These are phyloP conservation scores for Amphichorda felina DNA, from an alignment of 2,329 filamentous ascomycete species.

Conservation along the genomic window DNA sequence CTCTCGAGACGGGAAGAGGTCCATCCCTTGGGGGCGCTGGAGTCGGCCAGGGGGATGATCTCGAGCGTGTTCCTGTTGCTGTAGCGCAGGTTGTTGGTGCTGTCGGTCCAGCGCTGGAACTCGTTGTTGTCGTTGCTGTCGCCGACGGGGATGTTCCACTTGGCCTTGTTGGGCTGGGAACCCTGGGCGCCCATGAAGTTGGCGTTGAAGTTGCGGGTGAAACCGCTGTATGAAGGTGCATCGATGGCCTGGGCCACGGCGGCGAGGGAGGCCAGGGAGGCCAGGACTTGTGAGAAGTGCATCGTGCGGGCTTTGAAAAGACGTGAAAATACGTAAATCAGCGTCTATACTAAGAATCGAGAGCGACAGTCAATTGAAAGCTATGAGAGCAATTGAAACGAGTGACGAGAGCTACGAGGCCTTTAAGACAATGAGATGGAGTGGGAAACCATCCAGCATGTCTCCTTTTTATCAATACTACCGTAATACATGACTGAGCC, in stretches of 20 bases:
- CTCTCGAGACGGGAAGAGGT: constrained; percentile 43
- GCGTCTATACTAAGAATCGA: no score
- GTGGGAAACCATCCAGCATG: no score
- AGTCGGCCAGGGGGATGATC: constrained; percentile 32
- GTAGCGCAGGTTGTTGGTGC: constrained; percentile 34
- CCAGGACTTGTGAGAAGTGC: constrained; percentile 3
- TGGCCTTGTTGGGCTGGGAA: constrained; percentile 16
- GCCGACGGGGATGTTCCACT: constrained; percentile 28
- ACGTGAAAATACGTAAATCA: no score
- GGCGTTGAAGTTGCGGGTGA: constrained; percentile 28
- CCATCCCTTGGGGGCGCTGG: constrained; percentile 27
- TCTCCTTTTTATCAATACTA: no score
- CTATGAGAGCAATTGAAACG: no score
- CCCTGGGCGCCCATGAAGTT: constrained; percentile 25
- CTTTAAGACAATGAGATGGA: no score
- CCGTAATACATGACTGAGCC: no score
- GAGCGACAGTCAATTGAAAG: no score
- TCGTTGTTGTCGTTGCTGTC: constrained; percentile 39
- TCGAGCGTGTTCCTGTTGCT: constrained; percentile 38
- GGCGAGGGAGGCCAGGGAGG: constrained; percentile 16
- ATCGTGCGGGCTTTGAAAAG: no score
- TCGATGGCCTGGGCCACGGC: constrained; percentile 21
- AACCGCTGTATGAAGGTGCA: constrained; percentile 25
- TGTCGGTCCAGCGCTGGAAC: constrained; percentile 33
- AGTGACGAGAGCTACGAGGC: no score